Percentiles rank a stretch among this genome's conserved stretches.
Conservation (phyloP, 192 early-diverging fungal genomes). For the Coemansia reversa region DNA sequence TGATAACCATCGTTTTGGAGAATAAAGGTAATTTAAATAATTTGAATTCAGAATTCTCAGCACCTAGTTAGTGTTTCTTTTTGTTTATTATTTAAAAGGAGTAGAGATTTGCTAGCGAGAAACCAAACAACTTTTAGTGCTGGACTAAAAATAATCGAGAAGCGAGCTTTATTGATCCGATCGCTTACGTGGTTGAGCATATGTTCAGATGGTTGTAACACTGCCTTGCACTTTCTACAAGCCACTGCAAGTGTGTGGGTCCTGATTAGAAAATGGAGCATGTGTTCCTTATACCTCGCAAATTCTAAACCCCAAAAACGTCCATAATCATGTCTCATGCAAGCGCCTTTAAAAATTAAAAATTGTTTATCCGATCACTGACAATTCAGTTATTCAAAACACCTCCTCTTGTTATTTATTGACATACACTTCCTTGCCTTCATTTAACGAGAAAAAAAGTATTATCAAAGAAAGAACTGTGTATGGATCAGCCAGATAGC, state of each 20-base stretch:
- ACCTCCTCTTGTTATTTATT: neutral
- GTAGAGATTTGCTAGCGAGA: too few species aligned
- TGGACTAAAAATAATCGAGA: too few species aligned
- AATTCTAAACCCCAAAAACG: neutral
- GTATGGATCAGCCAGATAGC: neutral
- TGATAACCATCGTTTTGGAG: neutral
- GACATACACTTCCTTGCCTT: neutral
- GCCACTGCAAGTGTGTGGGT: too few species aligned
- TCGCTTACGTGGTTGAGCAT: too few species aligned
- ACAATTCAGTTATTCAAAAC: neutral
- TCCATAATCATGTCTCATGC: neutral
- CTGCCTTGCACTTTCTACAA: too few species aligned
- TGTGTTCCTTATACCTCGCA: too few species aligned
- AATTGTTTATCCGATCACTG: neutral
- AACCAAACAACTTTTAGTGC: too few species aligned
- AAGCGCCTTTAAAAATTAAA: neutral
- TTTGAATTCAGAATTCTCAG: neutral
- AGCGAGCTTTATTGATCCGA: neutral
- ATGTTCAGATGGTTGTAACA: too few species aligned
- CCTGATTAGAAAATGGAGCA: too few species aligned
- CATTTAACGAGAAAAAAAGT: neutral
- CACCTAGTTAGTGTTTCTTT: neutral
- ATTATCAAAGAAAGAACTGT: neutral
- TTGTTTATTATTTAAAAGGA: neutral
- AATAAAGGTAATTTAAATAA: neutral